Conservation (phyloP, 2,329 filamentous ascomycete species). For the Ceratocystis lukuohia region DNA sequence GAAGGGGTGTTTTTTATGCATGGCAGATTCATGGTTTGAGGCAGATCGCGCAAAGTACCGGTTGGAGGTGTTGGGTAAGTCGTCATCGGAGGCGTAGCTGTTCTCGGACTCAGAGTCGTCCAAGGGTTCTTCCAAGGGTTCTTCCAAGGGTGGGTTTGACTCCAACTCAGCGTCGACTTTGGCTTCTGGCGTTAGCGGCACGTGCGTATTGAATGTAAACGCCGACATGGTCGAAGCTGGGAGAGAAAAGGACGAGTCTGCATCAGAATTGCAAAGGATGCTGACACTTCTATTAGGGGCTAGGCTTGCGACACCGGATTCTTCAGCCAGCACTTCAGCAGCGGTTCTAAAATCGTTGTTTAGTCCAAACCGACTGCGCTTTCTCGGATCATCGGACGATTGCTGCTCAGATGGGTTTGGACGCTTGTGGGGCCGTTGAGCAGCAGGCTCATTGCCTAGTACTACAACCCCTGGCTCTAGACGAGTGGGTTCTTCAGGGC, state of each 20-base stretch:
- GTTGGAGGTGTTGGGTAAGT: too few species aligned
- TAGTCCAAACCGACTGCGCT: neutral
- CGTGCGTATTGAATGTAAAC: too few species aligned
- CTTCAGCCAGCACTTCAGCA: neutral
- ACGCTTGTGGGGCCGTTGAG: neutral
- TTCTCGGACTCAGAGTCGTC: too few species aligned
- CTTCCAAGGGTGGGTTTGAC: too few species aligned
- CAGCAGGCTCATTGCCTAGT: neutral
- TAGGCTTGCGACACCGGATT: neutral
- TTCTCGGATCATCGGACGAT: neutral
- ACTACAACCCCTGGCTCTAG: neutral
- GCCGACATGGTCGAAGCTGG: too few species aligned
- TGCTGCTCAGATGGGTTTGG: neutral
- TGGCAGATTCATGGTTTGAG: too few species aligned
- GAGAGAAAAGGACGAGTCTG: too few species aligned
- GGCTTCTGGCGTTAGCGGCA: too few species aligned
- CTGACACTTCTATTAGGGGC: neutral
- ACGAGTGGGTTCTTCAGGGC: neutral
- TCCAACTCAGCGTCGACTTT: too few species aligned
- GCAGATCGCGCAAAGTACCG: too few species aligned
- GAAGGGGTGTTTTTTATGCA: constrained; percentile 52
- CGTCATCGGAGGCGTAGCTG: too few species aligned
- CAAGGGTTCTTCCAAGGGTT: too few species aligned
- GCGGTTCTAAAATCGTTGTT: neutral
- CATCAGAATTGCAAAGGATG: neutral